phyloP scores from a whole-genome alignment of 1,284 basidiomycete species.

The Pascua sp. region DNA sequence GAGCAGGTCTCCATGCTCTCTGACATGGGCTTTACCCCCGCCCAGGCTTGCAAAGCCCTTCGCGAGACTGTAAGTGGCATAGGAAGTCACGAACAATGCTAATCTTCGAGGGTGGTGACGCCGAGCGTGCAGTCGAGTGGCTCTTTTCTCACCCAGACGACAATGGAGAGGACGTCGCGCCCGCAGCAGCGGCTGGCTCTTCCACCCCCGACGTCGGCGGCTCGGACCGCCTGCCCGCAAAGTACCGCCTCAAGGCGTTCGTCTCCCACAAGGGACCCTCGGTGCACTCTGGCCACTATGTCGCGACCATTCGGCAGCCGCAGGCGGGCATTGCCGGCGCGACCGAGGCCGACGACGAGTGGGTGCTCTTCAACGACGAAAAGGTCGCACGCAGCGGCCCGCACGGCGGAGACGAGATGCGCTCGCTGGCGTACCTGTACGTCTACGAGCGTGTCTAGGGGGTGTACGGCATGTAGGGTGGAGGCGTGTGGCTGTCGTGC shows the following conservation, averaged over 20 bases:
- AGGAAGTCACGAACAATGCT: not conserved
- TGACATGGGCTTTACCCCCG: slow-evolving; percentile 88
- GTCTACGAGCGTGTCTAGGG: slow-evolving; percentile 63
- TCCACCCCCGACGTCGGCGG: slow-evolving; percentile 50
- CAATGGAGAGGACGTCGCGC: slow-evolving; percentile 57
- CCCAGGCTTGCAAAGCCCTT: slow-evolving; percentile 84
- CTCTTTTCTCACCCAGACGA: slow-evolving; percentile 94
- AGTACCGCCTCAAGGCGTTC: slow-evolving; percentile 81
- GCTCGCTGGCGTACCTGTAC: slow-evolving; percentile 81
- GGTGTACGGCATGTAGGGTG: not conserved
- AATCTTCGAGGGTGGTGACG: slow-evolving; percentile 60
- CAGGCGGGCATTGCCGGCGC: slow-evolving; percentile 29
- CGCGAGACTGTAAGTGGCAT: slow-evolving; percentile 67
- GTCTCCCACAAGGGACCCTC: slow-evolving; percentile 96
- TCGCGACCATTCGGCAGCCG: slow-evolving; percentile 44
- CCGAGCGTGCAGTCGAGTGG: slow-evolving; percentile 91
- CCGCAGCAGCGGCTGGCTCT: slow-evolving; percentile 13
- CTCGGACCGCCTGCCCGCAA: slow-evolving; percentile 64
- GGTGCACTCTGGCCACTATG: slow-evolving; percentile 89
- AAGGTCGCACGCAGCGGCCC: slow-evolving; percentile 82
- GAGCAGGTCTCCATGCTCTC: slow-evolving; percentile 70
- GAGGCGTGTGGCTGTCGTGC: too few species aligned
- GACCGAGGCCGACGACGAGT: slow-evolving; percentile 54
- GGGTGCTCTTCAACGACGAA: slow-evolving; percentile 93
- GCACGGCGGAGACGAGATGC: slow-evolving; percentile 59